These are phyloP conservation scores for Solanum lycopersicoides DNA, from an alignment of 257 asterid genomes.

Conservation along the genomic window DNA sequence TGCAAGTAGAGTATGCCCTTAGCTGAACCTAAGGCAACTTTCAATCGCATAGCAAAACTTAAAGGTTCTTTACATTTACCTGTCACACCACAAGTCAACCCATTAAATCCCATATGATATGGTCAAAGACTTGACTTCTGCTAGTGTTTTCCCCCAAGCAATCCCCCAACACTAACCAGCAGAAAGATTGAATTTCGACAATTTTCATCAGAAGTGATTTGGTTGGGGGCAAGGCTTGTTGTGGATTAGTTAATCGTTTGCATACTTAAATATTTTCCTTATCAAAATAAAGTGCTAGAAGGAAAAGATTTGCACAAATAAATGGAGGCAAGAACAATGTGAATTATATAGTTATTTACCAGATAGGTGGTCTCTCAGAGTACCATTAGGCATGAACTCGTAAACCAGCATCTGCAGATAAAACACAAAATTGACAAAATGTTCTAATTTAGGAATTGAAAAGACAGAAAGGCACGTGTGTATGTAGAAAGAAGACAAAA, in stretches of 20 bases:
- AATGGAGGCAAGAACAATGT: not conserved
- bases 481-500: not conserved
- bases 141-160: not conserved
- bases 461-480: not conserved
- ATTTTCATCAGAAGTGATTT: not conserved
- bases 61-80: slow-evolving; percentile 53
- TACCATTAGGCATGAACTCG: slow-evolving; percentile 88
- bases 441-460: not conserved
- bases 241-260: not conserved
- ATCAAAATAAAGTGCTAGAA: not conserved
- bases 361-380: slow-evolving; percentile 78
- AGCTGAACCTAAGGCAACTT: slow-evolving; percentile 69
- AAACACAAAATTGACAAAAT: slow-evolving; percentile 9
- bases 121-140: not conserved
- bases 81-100: slow-evolving; percentile 11
- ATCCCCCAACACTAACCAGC: not conserved
- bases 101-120: not conserved
- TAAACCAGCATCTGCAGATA: slow-evolving; percentile 85
- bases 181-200: not conserved
- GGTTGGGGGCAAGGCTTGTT: not conserved
- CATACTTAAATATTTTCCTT: not conserved
- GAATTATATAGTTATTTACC: slow-evolving; percentile 29
- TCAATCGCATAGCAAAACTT: slow-evolving; percentile 61
- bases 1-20: slow-evolving; percentile 94
- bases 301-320: not conserved